Conservation (phyloP, 768 basidiomycete species). For the Tylopilus intermedius region DNA sequence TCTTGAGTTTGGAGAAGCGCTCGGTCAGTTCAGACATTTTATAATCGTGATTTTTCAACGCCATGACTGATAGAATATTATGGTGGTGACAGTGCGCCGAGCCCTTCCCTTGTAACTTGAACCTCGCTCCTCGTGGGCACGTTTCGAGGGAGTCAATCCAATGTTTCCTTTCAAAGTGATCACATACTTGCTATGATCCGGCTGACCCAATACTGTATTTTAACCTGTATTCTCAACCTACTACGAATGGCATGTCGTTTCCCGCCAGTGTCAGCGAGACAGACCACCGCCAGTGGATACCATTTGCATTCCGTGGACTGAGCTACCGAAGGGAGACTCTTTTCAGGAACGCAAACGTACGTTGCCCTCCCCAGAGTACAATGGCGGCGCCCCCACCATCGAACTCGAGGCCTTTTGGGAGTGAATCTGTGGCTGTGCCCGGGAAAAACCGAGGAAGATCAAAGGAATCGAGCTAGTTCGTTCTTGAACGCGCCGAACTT, state of each 20-base stretch:
- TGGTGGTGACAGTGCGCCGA: neutral
- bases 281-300: too few species aligned
- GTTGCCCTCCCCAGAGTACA: too few species aligned
- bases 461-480: neutral
- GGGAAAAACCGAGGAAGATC: neutral
- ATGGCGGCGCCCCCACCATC: too few species aligned
- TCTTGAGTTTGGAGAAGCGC: conserved; percentile 1
- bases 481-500: neutral
- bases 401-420: too few species aligned
- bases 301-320: too few species aligned
- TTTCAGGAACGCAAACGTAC: too few species aligned
- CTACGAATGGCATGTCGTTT: neutral
- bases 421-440: too few species aligned
- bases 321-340: too few species aligned
- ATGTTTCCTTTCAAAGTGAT: neutral
- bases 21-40: neutral
- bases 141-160: neutral
- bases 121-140: neutral
- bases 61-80: too few species aligned
- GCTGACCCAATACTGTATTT: too few species aligned
- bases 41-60: too few species aligned
- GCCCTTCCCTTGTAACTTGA: neutral
- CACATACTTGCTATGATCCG: conserved; percentile 7
- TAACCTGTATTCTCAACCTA: too few species aligned
- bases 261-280: neutral